Conservation (phyloP, 73 alveolate genomes). For the Loxodes magnus region DNA sequence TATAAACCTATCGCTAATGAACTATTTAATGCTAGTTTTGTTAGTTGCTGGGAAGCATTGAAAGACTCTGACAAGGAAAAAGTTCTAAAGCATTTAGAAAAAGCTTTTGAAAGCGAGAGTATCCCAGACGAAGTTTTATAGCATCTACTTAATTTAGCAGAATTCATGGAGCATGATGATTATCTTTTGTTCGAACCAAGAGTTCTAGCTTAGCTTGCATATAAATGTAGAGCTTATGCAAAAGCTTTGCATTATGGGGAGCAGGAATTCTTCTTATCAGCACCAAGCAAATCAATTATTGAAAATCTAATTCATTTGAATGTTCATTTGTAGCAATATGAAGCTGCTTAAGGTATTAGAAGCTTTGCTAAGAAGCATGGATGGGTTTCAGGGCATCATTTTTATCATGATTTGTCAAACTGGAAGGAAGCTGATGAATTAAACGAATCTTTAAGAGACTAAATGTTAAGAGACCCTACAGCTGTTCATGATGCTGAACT, state of each 20-base stretch:
- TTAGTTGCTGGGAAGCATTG: constrained; percentile 75
- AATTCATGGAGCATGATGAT: constrained; percentile 93
- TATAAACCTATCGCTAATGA: constrained; percentile 77
- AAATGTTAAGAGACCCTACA: constrained; percentile 24
- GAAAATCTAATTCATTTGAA: constrained; percentile 70
- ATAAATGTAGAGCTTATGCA: constrained; percentile 94
- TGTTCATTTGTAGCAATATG: constrained; percentile 81
- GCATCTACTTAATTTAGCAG: constrained; percentile 87
- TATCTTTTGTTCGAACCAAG: constrained; percentile 72
- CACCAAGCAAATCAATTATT: constrained; percentile 32
- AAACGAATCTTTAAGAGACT: constrained; percentile 56
- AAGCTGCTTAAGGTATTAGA: constrained; percentile 92
- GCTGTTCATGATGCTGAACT: constrained; percentile 18
- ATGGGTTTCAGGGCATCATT: constrained; percentile 5
- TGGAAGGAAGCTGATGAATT: constrained; percentile 38
- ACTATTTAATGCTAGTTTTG: constrained; percentile 79
- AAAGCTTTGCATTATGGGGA: constrained; percentile 94
- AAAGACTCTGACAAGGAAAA: constrained; percentile 52
- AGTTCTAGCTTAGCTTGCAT: constrained; percentile 86
- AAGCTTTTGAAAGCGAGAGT: constrained; percentile 44
- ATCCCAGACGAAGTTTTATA: constrained; percentile 71
- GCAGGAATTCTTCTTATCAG: constrained; percentile 77
- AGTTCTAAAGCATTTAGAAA: constrained; percentile 44
- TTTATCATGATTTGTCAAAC: constrained; percentile 1
- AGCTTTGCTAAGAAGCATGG: constrained; percentile 50